Conservation (phyloP, 306 rosid genomes). For the Acacia melanoxylon region DNA sequence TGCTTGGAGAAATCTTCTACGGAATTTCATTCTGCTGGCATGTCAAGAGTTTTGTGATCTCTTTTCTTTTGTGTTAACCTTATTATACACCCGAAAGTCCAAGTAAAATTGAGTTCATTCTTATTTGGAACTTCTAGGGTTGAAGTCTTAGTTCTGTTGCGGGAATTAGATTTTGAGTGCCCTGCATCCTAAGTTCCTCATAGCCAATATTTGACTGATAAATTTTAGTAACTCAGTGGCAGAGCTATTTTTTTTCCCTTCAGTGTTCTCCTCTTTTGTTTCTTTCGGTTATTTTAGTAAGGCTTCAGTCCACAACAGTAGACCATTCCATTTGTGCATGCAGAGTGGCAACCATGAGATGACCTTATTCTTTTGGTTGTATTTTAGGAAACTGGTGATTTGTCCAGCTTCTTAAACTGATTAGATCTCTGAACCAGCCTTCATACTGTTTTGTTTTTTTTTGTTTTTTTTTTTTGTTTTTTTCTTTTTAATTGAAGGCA, state of each 20-base stretch:
- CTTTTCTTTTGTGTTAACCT: not conserved
- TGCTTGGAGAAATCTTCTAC: not conserved
- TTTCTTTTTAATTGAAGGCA: no score
- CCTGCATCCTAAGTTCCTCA: not conserved
- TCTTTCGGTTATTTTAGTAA: not conserved
- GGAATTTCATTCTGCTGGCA: not conserved
- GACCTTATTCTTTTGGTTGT: not conserved
- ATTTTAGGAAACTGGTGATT: not conserved
- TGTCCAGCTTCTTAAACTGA: not conserved
- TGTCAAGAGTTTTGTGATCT: not conserved
- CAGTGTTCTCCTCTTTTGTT: not conserved
- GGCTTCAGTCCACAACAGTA: not conserved
- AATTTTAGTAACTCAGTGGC: not conserved
- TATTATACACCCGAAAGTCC: not conserved
- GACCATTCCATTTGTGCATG: not conserved
- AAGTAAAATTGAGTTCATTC: not conserved
- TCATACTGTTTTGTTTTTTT: not conserved
- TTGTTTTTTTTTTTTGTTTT: no score
- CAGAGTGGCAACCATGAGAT: not conserved
- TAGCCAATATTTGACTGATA: not conserved
- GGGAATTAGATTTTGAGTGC: not conserved
- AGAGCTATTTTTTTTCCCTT: not conserved
- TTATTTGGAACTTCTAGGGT: not conserved
- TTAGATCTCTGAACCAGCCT: not conserved
- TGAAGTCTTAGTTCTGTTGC: not conserved